Percentiles rank a stretch among this genome's conserved stretches.
These are phyloP conservation scores for Teratosphaeria gauchensis DNA, from an alignment of 2,329 filamentous ascomycete genomes.

Conservation along the genomic window DNA sequence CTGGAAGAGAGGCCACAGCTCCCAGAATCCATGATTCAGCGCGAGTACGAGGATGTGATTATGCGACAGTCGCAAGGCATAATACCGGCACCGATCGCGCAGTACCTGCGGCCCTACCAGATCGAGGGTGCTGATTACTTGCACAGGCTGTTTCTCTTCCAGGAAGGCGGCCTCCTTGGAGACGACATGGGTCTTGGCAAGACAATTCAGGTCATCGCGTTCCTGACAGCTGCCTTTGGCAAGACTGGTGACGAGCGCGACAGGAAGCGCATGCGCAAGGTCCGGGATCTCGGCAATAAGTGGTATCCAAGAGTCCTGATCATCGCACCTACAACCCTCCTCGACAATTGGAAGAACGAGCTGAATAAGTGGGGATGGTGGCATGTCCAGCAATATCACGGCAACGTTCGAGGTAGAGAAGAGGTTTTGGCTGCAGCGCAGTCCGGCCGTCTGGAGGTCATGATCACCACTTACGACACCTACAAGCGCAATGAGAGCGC, in stretches of 20 bases:
- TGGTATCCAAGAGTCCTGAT: slow-evolving; percentile 85
- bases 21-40: slow-evolving; percentile 50
- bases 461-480: slow-evolving; percentile 90
- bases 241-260: slow-evolving; percentile 88
- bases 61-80: slow-evolving; percentile 66
- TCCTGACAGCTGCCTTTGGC: slow-evolving; percentile 82
- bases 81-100: slow-evolving; percentile 81
- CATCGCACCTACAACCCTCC: slow-evolving; percentile 78
- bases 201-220: slow-evolving; percentile 90
- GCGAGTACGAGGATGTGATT: slow-evolving; percentile 61
- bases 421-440: slow-evolving; percentile 42
- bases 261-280: slow-evolving; percentile 75
- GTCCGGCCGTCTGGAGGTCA: slow-evolving; percentile 71
- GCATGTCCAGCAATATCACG: slow-evolving; percentile 77
- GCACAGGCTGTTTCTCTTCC: slow-evolving; percentile 80
- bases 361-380: slow-evolving; percentile 91
- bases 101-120: slow-evolving; percentile 88
- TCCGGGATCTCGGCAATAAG: slow-evolving; percentile 50
- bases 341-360: slow-evolving; percentile 86
- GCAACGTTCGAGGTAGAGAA: slow-evolving; percentile 51
- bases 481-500: slow-evolving; percentile 67
- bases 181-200: slow-evolving; percentile 98
- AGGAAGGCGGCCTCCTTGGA: slow-evolving; percentile 80
- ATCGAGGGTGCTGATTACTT: slow-evolving; percentile 76
- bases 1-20: slow-evolving; percentile 64